These are phyloP conservation scores for Carex arenaria DNA, from an alignment of 202 grass and related monocot genomes.

Conservation along the genomic window DNA sequence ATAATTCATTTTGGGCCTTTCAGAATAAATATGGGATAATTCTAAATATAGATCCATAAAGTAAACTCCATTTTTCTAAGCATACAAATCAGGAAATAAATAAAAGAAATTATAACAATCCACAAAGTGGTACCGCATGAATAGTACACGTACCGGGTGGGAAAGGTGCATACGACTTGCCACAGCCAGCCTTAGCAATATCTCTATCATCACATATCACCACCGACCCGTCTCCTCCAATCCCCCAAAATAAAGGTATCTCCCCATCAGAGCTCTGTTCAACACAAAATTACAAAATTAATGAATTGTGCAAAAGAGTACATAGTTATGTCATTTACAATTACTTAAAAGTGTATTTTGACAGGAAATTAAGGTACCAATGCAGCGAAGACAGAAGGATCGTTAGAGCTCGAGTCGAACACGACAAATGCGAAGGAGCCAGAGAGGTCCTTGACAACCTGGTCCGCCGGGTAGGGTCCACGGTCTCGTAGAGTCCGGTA, in stretches of 20 bases:
- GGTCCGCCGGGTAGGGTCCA: constrained; percentile 85
- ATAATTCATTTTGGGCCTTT: not conserved
- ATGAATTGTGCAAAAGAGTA: not conserved
- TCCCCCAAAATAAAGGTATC: constrained; percentile 70
- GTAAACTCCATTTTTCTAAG: not conserved
- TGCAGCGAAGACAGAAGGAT: constrained; percentile 60
- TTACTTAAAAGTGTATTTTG: too few relatives aligned
- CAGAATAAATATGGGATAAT: not conserved
- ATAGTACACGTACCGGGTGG: constrained; percentile 32
- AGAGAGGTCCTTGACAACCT: constrained; percentile 83
- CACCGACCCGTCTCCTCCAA: constrained; percentile 67
- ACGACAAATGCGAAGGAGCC: constrained; percentile 89
- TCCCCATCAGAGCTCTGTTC: constrained; percentile 51
- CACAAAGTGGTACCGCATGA: not conserved
- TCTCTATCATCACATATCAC: constrained; percentile 41
- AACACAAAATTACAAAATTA: not conserved
- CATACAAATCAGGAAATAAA: too few relatives aligned
- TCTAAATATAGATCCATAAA: not conserved
- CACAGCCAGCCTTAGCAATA: constrained; percentile 49
- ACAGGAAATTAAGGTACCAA: constrained; percentile 24
- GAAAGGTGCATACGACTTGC: constrained; percentile 79
- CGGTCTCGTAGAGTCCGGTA: constrained; percentile 95
- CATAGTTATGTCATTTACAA: not conserved
- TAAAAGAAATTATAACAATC: not conserved
- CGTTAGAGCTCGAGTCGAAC: constrained; percentile 41